These are phyloP conservation scores for Metarhizium sp. DNA, from an alignment of 2,329 filamentous ascomycete genomes.

Conservation along the genomic window DNA sequence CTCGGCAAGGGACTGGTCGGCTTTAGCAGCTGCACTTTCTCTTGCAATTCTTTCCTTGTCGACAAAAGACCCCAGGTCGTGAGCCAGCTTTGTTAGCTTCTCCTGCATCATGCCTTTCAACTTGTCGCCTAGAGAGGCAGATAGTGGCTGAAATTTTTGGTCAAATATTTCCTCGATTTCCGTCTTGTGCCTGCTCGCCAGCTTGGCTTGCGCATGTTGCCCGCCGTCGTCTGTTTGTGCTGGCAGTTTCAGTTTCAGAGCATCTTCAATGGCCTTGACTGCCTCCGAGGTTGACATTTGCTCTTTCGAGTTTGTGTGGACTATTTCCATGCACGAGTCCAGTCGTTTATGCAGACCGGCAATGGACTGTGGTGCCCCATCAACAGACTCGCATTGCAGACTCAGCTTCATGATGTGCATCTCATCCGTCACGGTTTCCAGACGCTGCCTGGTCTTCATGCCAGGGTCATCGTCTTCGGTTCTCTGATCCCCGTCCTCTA, in stretches of 20 bases:
- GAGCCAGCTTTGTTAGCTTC: constrained; percentile 2
- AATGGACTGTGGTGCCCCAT: not conserved
- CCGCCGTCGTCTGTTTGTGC: not conserved
- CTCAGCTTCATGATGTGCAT: not conserved
- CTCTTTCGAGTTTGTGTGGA: constrained; percentile 1
- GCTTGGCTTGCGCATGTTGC: not conserved
- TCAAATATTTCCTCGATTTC: constrained; percentile 1
- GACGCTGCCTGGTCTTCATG: not conserved
- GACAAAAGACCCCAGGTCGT: constrained; percentile 11
- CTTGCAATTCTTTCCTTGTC: constrained; percentile 11
- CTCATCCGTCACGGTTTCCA: not conserved
- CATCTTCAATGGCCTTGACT: constrained; percentile 1
- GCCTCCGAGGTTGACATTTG: not conserved
- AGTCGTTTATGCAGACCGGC: not conserved
- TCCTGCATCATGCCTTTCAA: constrained; percentile 3
- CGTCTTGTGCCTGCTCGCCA: not conserved
- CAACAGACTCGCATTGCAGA: not conserved
- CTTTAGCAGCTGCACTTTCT: constrained; percentile 1
- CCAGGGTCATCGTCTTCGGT: not conserved
- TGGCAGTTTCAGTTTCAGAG: not conserved
- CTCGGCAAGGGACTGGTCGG: constrained; percentile 6
- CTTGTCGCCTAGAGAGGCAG: not conserved
- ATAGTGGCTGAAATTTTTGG: constrained; percentile 1
- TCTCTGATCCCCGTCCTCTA: not conserved
- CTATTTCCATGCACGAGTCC: not conserved